phyloP scores from a whole-genome alignment of 345 rosid species.

The Gossypium raimondii region DNA sequence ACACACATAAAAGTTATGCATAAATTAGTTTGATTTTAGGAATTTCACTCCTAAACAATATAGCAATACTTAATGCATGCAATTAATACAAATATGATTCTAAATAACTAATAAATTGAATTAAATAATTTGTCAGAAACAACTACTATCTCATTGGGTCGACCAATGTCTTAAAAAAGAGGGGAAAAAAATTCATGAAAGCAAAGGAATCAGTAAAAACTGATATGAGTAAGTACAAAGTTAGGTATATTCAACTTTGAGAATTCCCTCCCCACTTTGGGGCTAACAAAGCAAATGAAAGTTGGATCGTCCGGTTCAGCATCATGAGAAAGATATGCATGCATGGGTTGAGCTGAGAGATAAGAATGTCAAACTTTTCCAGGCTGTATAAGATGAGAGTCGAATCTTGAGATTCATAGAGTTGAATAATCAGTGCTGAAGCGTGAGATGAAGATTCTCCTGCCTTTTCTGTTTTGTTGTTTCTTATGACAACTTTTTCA shows the following conservation, averaged over 20 bases:
- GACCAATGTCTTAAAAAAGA: background rate
- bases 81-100: too few relatives aligned
- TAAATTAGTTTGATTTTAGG: too few relatives aligned
- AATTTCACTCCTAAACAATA: too few relatives aligned
- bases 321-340: too few relatives aligned
- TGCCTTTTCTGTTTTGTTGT: background rate
- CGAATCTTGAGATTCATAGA: constrained; percentile 1
- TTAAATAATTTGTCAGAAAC: background rate
- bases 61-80: too few relatives aligned
- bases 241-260: background rate
- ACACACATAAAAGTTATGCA: too few relatives aligned
- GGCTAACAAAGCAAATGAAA: background rate
- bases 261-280: constrained; percentile 4
- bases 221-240: background rate
- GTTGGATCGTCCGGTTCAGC: too few relatives aligned
- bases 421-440: background rate
- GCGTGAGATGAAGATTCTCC: constrained; percentile 19
- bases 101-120: too few relatives aligned
- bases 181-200: background rate
- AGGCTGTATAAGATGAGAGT: constrained; percentile 17
- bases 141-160: background rate
- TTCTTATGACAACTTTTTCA: background rate
- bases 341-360: background rate
- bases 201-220: background rate
- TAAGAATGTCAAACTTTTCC: constrained; percentile 18